Percentiles rank a stretch among this genome's conserved stretches.
These are phyloP conservation scores for Schizosaccharomyces osmophilus DNA, from an alignment of 805 yeast species.

Conservation along the genomic window DNA sequence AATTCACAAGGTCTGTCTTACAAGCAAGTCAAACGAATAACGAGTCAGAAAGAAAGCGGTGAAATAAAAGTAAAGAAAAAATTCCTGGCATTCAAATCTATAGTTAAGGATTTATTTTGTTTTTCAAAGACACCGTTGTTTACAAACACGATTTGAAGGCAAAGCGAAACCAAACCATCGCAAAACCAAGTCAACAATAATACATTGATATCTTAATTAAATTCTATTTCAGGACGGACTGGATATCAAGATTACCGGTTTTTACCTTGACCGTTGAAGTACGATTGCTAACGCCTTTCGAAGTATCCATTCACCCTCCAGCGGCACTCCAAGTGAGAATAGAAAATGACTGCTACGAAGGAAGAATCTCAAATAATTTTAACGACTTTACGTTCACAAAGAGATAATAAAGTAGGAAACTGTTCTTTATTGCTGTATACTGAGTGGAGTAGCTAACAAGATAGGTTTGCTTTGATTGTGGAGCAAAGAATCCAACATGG, in stretches of 20 bases:
- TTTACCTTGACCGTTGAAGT: neutral
- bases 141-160: too few species aligned
- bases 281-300: neutral
- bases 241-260: neutral
- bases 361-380: neutral
- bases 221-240: too few species aligned
- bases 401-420: neutral
- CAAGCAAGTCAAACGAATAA: too few species aligned
- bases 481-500: conserved; percentile 91
- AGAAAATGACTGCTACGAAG: conserved; percentile 1
- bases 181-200: too few species aligned
- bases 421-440: neutral
- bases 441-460: neutral
- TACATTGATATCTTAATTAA: too few species aligned
- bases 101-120: too few species aligned
- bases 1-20: too few species aligned
- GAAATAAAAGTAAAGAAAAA: too few species aligned
- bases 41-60: too few species aligned
- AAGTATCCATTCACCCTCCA: neutral
- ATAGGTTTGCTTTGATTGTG: conserved; percentile 69
- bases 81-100: too few species aligned
- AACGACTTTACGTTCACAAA: neutral
- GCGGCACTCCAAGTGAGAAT: neutral
- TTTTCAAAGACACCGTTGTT: too few species aligned
- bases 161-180: too few species aligned